phyloP scores from a whole-genome alignment of 768 basidiomycete genomes.

The Russula foetens region DNA sequence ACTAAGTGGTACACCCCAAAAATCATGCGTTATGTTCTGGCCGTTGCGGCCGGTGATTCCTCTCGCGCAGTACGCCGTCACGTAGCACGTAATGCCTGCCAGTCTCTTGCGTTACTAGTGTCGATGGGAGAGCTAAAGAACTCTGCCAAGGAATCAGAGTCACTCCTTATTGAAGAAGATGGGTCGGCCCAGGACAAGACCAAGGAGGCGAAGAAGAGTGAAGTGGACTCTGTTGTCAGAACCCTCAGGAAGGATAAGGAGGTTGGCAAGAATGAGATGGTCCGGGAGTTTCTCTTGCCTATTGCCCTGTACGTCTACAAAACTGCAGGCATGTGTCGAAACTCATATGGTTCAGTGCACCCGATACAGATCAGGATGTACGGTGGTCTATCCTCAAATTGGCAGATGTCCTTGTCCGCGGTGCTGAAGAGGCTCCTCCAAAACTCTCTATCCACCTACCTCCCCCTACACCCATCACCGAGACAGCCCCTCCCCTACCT shows the following conservation, averaged over 20 bases:
- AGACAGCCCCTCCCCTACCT: slow-evolving; percentile 48
- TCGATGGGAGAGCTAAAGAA: slow-evolving; percentile 89
- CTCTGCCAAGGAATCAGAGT: slow-evolving; percentile 61
- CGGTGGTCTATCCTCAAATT: slow-evolving; percentile 89
- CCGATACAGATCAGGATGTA: slow-evolving; percentile 78
- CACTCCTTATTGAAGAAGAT: slow-evolving; percentile 81
- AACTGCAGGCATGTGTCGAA: background rate
- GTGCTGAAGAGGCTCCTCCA: slow-evolving; percentile 75
- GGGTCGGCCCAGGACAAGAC: slow-evolving; percentile 61
- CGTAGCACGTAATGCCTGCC: slow-evolving; percentile 78
- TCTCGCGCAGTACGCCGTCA: slow-evolving; percentile 79
- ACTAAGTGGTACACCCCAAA: slow-evolving; percentile 81
- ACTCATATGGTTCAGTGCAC: slow-evolving; percentile 38
- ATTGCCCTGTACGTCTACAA: slow-evolving; percentile 57
- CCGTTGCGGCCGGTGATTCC: slow-evolving; percentile 79
- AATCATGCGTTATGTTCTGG: slow-evolving; percentile 81
- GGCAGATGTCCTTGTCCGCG: slow-evolving; percentile 80
- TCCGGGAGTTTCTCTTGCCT: slow-evolving; percentile 76
- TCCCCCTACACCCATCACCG: slow-evolving; percentile 55
- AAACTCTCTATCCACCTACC: slow-evolving; percentile 81
- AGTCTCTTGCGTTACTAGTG: slow-evolving; percentile 77
- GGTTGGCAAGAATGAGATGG: slow-evolving; percentile 67
- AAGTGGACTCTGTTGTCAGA: slow-evolving; percentile 79
- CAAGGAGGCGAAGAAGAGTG: slow-evolving; percentile 69
- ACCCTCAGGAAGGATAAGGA: slow-evolving; percentile 82